phyloP scores from a whole-genome alignment of 441 rosid species.

The Codiaeum variegatum region DNA sequence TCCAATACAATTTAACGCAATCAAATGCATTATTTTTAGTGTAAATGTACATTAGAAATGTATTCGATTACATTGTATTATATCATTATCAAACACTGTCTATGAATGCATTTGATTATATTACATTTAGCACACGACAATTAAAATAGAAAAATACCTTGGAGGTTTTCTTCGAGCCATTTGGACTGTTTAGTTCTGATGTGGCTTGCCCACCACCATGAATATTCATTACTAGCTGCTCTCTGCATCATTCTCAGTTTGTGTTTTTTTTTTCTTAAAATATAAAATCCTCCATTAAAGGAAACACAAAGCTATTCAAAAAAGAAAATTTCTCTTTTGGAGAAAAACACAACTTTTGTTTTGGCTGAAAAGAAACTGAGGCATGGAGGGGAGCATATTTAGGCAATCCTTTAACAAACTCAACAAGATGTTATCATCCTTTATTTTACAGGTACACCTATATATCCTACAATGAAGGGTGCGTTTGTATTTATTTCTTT shows the following conservation, averaged over 20 bases:
- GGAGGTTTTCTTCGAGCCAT: conserved; percentile 94
- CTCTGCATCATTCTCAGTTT: conserved; percentile 65
- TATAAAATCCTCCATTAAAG: conserved; percentile 3
- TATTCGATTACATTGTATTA: too few species aligned
- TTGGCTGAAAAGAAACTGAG: conserved; percentile 12
- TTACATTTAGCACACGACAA: too few species aligned
- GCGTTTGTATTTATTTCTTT: not conserved
- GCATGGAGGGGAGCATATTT: conserved; percentile 30
- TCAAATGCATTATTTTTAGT: too few species aligned
- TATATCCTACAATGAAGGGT: conserved; percentile 10
- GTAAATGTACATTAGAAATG: too few species aligned
- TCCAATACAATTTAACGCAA: too few species aligned
- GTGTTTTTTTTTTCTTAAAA: conserved; percentile 7
- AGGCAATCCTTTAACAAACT: conserved; percentile 31
- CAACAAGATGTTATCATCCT: not conserved
- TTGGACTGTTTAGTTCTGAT: conserved; percentile 93
- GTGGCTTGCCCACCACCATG: conserved; percentile 99
- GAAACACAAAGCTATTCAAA: not conserved
- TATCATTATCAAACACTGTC: too few species aligned
- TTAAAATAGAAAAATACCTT: too few species aligned
- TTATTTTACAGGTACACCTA: conserved; percentile 15
- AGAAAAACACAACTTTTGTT: conserved; percentile 4
- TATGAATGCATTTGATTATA: too few species aligned
- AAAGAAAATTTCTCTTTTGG: not conserved
- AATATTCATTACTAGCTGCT: conserved; percentile 91